Evolutionary conservation across 2,329 filamentous ascomycete genomes (phyloP).

Genomic region (Simplicillium sp.): DNA sequence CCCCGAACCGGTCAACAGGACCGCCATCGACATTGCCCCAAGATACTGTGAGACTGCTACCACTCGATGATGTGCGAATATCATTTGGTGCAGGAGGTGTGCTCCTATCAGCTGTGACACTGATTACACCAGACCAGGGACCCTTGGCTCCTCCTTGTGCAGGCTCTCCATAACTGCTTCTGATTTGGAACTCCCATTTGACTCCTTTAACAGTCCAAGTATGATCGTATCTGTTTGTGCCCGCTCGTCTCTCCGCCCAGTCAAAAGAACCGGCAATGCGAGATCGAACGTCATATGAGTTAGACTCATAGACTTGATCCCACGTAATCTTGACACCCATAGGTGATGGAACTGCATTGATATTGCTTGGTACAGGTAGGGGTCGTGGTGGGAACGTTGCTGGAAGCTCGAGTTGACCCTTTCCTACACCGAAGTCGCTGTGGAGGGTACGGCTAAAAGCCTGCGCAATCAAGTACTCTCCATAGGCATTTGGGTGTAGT

Average conservation of each 20-base stretch:
- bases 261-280: background rate
- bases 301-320: conserved; percentile 1
- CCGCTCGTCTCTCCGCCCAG: conserved; percentile 1
- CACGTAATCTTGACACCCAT: conserved; percentile 2
- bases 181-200: conserved; percentile 3
- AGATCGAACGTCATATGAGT: conserved; percentile 1
- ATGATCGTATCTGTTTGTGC: conserved; percentile 1
- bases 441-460: conserved; percentile 1
- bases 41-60: background rate
- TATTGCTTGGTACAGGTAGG: background rate
- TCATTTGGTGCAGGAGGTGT: background rate
- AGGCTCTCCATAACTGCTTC: conserved; percentile 2
- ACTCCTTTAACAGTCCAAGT: background rate
- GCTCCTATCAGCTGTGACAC: background rate
- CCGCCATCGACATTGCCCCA: background rate
- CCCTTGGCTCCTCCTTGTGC: no score
- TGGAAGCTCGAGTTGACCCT: background rate
- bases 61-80: background rate
- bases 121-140: background rate
- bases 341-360: background rate
- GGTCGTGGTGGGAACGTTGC: background rate
- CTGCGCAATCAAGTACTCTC: conserved; percentile 2
- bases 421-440: conserved; percentile 1
- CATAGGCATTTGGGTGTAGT: background rate
- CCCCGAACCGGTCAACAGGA: conserved; percentile 1